These are phyloP conservation scores for Talaromyces adpressus DNA, from an alignment of 495 filamentous ascomycete genomes.

Conservation along the genomic window DNA sequence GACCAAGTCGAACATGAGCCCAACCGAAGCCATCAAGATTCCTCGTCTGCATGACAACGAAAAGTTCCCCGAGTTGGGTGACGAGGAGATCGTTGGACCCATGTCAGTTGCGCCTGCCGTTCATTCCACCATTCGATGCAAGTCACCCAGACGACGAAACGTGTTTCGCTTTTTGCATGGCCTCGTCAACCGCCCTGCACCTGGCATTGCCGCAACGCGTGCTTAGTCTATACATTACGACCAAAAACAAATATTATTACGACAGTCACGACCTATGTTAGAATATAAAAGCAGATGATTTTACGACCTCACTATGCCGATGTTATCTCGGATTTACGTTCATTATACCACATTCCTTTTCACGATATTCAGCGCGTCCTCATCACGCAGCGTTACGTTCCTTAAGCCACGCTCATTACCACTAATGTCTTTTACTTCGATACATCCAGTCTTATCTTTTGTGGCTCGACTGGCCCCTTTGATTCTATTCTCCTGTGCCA, in stretches of 20 bases:
- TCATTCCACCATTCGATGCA: slow-evolving; percentile 20
- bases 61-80: slow-evolving; percentile 82
- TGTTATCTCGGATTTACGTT: not conserved
- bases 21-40: slow-evolving; percentile 42
- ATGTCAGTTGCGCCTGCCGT: slow-evolving; percentile 55
- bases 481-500: not conserved
- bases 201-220: not conserved
- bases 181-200: slow-evolving; percentile 29
- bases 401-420: slow-evolving; percentile 4
- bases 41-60: slow-evolving; percentile 60
- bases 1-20: slow-evolving; percentile 13
- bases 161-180: slow-evolving; percentile 44
- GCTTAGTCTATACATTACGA: slow-evolving; percentile 1
- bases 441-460: not conserved
- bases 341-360: slow-evolving; percentile 3
- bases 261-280: slow-evolving; percentile 3
- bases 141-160: slow-evolving; percentile 33
- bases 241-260: slow-evolving; percentile 1
- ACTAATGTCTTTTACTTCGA: not conserved
- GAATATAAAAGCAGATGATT: not conserved
- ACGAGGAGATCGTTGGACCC: slow-evolving; percentile 87
- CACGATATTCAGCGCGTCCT: not conserved
- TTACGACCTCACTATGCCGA: not conserved
- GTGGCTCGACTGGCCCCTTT: not conserved
- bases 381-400: slow-evolving; percentile 2